Base-by-base conservation (phyloP, 805 yeast genomes). In the Tanozyma kutaoensis region DNA sequence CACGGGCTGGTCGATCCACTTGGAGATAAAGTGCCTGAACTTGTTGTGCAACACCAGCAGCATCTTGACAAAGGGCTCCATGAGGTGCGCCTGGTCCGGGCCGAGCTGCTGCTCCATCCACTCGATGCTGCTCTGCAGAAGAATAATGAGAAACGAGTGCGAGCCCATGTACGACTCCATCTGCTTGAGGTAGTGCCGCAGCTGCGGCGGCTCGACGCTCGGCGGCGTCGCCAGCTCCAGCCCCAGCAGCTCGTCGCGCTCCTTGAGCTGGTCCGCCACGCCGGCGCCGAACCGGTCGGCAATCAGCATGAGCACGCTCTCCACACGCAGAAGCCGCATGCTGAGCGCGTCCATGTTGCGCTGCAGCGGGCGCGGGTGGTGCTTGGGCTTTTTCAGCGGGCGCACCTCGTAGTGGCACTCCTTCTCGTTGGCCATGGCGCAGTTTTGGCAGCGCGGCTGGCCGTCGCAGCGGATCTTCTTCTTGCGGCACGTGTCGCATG, bases 381-480 rank as follows among this genome's bases (percentile, higher is more conserved):
- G 28, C 13, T 33, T 29, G 8, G 23, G 18, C 22, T 22, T 21
- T 16, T 32, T 34, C 16, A 23, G 25, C 26, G 34, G 37, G 23
- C 37, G 37, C 11, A 29, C 23, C 18, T 42, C 37, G n/a, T n/a
- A n/a, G n/a, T n/a, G n/a, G n/a, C n/a, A n/a, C n/a, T n/a, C n/a
- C 14, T 24, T 15, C n/a, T n/a, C 8, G 14, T 21, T 28, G 27
- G 11, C 29, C 7, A 4, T 5, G 12, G 16, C 11, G 20, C 43
- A 38, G 22, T 37, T 36, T 20, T 22, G 25, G 17, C 40, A 37
- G 3, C 32, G 35, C 7, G 13, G 12, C 11, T 24, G 27, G 10
- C 40, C 39, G 20, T 34, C 39, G 22, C 43, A 79, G 36, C 73
- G 72, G 35, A 77, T 76, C 50, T 78, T 79, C 38, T 80, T 75